Evolutionary conservation across 345 rosid species (phyloP).

Genomic region (Linum tenue): DNA sequence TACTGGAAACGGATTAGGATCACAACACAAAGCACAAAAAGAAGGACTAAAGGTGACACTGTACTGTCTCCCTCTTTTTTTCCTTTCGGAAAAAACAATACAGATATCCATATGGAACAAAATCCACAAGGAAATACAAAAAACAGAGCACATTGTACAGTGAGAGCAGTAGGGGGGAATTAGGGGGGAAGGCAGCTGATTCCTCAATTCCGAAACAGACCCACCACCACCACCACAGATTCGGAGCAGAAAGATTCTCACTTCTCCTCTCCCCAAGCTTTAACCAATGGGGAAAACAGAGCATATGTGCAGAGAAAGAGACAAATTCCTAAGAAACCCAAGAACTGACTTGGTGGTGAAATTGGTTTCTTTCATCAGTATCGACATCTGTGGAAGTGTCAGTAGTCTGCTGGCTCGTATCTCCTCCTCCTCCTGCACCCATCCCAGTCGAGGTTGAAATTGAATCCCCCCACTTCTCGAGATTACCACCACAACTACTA

Average conservation of each 20-base stretch:
- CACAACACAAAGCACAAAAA: background rate
- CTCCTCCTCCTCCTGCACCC: background rate
- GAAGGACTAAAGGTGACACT: conserved; percentile 1
- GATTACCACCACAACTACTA: no score
- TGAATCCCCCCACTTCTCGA: background rate
- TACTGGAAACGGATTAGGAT: conserved; percentile 9
- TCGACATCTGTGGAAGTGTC: background rate
- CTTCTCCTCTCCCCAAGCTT: conserved; percentile 23
- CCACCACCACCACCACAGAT: background rate
- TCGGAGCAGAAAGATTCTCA: background rate
- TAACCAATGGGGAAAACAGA: background rate
- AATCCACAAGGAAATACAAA: background rate
- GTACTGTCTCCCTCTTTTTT: no score
- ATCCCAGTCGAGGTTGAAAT: background rate
- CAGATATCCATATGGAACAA: no score
- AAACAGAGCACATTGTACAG: background rate
- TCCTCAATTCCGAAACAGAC: conserved; percentile 29
- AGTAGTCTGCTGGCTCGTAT: background rate
- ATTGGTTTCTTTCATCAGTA: background rate
- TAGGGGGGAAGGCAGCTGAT: background rate
- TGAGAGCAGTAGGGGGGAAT: no score
- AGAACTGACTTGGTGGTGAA: background rate
- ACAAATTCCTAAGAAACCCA: background rate
- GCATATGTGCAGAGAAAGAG: background rate
- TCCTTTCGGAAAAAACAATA: no score